Conservation (phyloP, 352 stramenopile species). For the Globisporangium uncinulatum region DNA sequence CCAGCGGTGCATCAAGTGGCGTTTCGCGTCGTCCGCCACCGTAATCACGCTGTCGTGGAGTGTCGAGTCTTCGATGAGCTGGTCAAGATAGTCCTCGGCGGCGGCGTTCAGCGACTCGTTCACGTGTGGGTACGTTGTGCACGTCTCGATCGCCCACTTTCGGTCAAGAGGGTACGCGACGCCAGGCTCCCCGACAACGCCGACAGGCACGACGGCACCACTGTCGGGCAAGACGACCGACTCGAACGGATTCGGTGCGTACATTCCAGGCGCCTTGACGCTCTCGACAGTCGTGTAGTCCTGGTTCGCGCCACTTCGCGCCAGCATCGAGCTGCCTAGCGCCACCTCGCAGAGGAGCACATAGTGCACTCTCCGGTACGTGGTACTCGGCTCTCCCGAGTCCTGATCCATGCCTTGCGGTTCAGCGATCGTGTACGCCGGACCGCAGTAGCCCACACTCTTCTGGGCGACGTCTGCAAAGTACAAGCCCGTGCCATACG, state of each 20-base stretch:
- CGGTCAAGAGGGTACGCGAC: constrained; percentile 4
- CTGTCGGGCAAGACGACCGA: constrained; percentile 5
- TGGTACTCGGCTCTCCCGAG: neutral
- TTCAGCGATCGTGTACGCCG: neutral
- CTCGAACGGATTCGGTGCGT: neutral
- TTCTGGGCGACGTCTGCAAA: constrained; percentile 84
- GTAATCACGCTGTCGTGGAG: neutral
- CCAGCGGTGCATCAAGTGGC: neutral
- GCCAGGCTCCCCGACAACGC: neutral
- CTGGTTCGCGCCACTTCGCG: neutral
- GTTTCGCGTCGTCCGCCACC: neutral
- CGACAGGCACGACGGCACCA: constrained; percentile 2
- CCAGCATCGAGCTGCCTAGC: constrained; percentile 22
- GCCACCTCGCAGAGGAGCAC: constrained; percentile 65
- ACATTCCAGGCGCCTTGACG: neutral
- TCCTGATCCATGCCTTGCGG: neutral
- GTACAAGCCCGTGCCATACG: constrained; percentile 88
- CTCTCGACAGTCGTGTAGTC: neutral
- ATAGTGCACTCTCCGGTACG: constrained; percentile 4
- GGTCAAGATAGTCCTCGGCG: neutral
- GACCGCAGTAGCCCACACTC: constrained; percentile 75
- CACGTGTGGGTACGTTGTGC: neutral
- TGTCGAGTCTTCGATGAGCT: neutral
- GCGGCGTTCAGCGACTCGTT: neutral
- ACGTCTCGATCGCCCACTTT: constrained; percentile 1